Base-by-base conservation (phyloP, 768 basidiomycete genomes). In the Tricholoma sp. region DNA sequence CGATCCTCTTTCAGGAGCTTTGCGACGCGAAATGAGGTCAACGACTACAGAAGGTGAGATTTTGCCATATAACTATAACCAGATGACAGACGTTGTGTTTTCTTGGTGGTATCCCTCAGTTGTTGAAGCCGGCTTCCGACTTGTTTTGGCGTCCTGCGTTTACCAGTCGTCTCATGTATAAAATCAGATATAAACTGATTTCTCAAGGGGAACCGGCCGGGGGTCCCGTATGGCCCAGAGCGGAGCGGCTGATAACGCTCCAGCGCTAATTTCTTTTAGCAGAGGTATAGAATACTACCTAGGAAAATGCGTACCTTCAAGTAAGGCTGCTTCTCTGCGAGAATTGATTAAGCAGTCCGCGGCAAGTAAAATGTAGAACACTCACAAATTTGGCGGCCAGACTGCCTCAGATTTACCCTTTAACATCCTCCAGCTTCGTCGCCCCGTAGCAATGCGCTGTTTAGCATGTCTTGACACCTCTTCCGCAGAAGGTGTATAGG, bases 121-220 rank as follows among this genome's bases (percentile, higher is more conserved):
- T 83, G 81, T 59, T 83, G 82, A 50, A 83, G 71, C 47, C 82
- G 79, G 64, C 79, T 81, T 59, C 83, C 81, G 47, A 84, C 80
- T 64, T 83, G 83, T 63, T 83, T 83, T 32, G 80, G 72, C 14
- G 83, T 82, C 63, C 82, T 73, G 49, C 70, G 70, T 62, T 78
- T 77, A 9, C 83, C 80, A 7, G 82, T 84, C 24, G 66, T 68
- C 11, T 71, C 71, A 67, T 74, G 73, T 63, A 85, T 83, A 63
- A 82, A 78, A 58, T 84, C 79, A 47, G 83, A 81, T 61, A 85
- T 80, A 70, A 83, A 85, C 45, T 80, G 76, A 71, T 85, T 85
- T 54, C 83, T 77, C 69, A 79, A 77, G 22, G 83, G 83, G 65
- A 79, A 83, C 50, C 83, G 75, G n/a, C 77, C 80, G 2, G 81